Conservation (phyloP, 768 basidiomycete genomes). For the Naematelia encephala region DNA sequence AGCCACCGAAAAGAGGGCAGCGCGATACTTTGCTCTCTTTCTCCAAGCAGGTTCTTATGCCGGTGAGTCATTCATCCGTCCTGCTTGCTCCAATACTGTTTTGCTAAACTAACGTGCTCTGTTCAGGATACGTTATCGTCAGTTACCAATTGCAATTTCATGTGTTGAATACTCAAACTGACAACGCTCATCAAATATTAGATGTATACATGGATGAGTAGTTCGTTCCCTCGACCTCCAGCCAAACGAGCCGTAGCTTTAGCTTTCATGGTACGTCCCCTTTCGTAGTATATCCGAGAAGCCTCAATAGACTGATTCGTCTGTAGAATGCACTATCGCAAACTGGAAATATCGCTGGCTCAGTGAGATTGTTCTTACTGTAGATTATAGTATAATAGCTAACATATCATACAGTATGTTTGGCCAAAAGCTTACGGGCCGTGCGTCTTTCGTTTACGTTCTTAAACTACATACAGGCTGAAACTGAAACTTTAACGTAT, state of each 20-base stretch:
- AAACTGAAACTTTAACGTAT: too few species aligned
- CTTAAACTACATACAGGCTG: too few species aligned
- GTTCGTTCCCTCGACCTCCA: conserved; percentile 67
- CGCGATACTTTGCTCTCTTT: conserved; percentile 39
- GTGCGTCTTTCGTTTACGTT: conserved; percentile 7
- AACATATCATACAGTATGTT: conserved; percentile 26
- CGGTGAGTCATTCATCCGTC: conserved; percentile 11
- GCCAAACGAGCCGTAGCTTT: conserved; percentile 73
- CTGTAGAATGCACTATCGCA: conserved; percentile 28
- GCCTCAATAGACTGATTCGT: neutral
- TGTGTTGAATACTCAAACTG: neutral
- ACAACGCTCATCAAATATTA: too few species aligned
- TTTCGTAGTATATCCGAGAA: neutral
- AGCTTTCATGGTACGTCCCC: conserved; percentile 23
- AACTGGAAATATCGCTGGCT: conserved; percentile 28
- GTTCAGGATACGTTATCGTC: conserved; percentile 10
- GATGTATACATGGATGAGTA: conserved; percentile 59
- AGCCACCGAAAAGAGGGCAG: neutral
- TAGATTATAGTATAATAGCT: too few species aligned
- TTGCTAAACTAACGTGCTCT: neutral
- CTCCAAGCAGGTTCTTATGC: conserved; percentile 60
- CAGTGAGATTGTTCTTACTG: too few species aligned
- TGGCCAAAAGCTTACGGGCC: conserved; percentile 20
- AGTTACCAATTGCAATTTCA: neutral
- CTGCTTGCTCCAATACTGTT: too few species aligned